Evolutionary conservation across 805 yeast genomes (phyloP), one percentile per base, ranked within the genome.

Genomic region (Saccharomyces paradoxus): DNA sequence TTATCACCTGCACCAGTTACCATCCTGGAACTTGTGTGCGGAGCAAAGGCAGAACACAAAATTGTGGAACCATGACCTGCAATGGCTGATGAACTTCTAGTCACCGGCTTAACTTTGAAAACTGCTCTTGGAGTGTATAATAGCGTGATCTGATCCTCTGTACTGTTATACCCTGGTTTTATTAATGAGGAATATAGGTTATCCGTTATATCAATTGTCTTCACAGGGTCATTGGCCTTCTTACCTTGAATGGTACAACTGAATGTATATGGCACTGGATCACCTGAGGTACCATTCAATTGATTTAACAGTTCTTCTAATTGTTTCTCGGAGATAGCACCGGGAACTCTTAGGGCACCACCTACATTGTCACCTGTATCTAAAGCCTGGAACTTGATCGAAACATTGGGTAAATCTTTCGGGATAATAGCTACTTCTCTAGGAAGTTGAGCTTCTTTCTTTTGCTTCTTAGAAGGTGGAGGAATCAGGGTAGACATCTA

Each of bases 1-100:
- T 86, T 81, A 71, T 94, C 99, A 48, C 99, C 99, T 5, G 97
- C 89, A 41, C 99, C 99, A 0, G 97, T 87, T 46, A 88, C 94
- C 86, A 91, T 83, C 61, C 88, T 77, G 2, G 91, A 78, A 17
- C 92, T 81, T 17, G 91, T 84, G 64, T 87, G 79, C 30, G 99
- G 99, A 1, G 99, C 95, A 77, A 94, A 94, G 58, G 87, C 91
- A 46, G 94, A 86, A 56, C 97, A 88, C 59, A 94, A 74, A 57
- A 94, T 89, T 0, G 98, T 94, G 2, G 96, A 82, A 0, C 96
- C 96, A 68, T 94, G 99, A 5, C 99, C 99, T 1, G 96, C 81
- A 53, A 94, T 92, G 0, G 97, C 90, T 10, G 96, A 91, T 4
- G 90, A 84, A 1, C 96, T 84, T 64, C 98, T 77, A 0, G 97